These are phyloP conservation scores for Trichophyton schoenleinii DNA, from an alignment of 2,329 filamentous ascomycete genomes.

Conservation along the genomic window DNA sequence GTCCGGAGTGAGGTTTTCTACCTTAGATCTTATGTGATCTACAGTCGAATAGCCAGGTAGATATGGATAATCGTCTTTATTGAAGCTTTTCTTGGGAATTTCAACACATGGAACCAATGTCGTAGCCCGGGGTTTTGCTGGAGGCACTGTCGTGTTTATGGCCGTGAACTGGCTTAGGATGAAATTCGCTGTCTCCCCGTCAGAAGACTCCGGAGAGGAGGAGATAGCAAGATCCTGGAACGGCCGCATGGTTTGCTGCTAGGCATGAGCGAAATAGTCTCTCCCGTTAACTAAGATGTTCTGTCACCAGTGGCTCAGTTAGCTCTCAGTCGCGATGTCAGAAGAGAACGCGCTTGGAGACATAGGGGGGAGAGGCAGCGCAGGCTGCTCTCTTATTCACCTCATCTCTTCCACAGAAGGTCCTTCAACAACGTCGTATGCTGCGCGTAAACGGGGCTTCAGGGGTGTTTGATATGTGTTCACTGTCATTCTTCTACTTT, in stretches of 20 bases:
- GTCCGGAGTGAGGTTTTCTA: slow-evolving; percentile 2
- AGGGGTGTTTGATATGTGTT: not conserved
- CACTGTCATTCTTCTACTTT: not conserved
- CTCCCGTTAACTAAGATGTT: not conserved
- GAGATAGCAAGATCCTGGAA: not conserved
- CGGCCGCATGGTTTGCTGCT: not conserved
- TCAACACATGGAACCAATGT: slow-evolving; percentile 12
- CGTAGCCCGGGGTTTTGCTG: not conserved
- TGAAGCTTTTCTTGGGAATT: slow-evolving; percentile 7
- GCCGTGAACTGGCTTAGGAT: slow-evolving; percentile 13
- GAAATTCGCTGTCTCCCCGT: slow-evolving; percentile 4
- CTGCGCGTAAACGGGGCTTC: not conserved
- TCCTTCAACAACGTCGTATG: not conserved
- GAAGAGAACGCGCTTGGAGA: not conserved
- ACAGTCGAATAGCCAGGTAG: slow-evolving; percentile 13
- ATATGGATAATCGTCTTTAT: slow-evolving; percentile 9
- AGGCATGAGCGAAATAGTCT: not conserved
- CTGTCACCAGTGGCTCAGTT: not conserved
- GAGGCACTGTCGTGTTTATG: slow-evolving; percentile 2
- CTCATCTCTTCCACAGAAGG: not conserved
- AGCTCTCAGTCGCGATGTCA: not conserved
- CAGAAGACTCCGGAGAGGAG: not conserved
- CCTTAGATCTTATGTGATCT: slow-evolving; percentile 8
- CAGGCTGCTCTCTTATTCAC: not conserved
- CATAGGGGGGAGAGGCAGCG: not conserved